Evolutionary conservation across 2,329 filamentous ascomycete genomes (phyloP).

Genomic region (Colletotrichum camelliae): DNA sequence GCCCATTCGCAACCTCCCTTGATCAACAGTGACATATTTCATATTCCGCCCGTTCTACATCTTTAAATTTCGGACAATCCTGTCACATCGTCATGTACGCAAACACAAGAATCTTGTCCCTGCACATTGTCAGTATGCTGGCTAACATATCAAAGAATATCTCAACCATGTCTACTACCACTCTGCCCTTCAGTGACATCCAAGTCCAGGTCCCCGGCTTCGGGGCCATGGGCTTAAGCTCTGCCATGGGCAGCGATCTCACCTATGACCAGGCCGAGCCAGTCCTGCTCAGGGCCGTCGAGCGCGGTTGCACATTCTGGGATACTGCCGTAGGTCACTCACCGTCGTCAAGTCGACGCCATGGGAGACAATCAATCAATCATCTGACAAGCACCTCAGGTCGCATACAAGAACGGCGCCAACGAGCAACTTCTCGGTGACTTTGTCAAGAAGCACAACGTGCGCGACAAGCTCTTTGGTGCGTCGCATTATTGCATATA

Average conservation of each 20-base stretch:
- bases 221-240: slow-evolving; percentile 55
- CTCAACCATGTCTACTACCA: slow-evolving; percentile 7
- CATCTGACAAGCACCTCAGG: slow-evolving; percentile 30
- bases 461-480: slow-evolving; percentile 55
- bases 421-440: slow-evolving; percentile 56
- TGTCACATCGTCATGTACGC: too few relatives aligned
- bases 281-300: slow-evolving; percentile 52
- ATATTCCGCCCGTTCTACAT: too few relatives aligned
- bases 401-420: slow-evolving; percentile 50
- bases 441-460: slow-evolving; percentile 55
- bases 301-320: slow-evolving; percentile 51
- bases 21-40: too few relatives aligned
- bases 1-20: too few relatives aligned
- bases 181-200: slow-evolving; percentile 42
- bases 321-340: slow-evolving; percentile 44
- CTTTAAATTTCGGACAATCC: too few relatives aligned
- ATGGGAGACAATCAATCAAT: not conserved
- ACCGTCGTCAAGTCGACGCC: not conserved
- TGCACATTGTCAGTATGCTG: too few relatives aligned
- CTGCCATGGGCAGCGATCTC: slow-evolving; percentile 46
- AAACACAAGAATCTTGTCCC: too few relatives aligned
- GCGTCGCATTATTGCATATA: slow-evolving; percentile 18
- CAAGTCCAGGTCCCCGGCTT: slow-evolving; percentile 49
- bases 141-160: too few relatives aligned
- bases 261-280: slow-evolving; percentile 51